Evolutionary conservation across 176 grass and related monocot species (phyloP).

Genomic region (Avena insularis): DNA sequence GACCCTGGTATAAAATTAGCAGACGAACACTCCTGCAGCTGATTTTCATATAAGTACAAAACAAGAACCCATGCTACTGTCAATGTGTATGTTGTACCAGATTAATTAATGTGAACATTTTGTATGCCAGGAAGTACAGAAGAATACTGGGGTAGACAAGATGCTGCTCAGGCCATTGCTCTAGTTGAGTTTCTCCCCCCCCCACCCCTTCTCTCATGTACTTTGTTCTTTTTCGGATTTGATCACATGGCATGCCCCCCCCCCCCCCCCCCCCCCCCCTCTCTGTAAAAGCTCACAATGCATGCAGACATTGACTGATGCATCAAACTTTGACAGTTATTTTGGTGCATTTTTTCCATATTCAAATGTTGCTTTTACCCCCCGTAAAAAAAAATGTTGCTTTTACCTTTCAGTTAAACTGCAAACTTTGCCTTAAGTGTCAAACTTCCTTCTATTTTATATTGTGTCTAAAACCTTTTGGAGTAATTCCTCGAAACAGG

Average conservation of each 20-base stretch:
- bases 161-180: conserved; percentile 91
- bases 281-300: background rate
- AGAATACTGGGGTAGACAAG: conserved; percentile 89
- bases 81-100: background rate
- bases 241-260: background rate
- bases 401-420: conserved; percentile 11
- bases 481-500: background rate
- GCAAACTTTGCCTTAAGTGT: background rate
- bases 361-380: background rate
- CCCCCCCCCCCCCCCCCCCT: background rate
- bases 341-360: background rate
- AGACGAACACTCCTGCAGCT: background rate
- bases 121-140: conserved; percentile 77
- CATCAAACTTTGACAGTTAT: background rate
- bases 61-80: background rate
- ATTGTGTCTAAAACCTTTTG: background rate
- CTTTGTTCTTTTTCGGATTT: conserved; percentile 1
- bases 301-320: conserved; percentile 1
- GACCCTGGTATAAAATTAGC: background rate
- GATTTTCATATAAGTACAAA: conserved; percentile 27
- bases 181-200: conserved; percentile 46
- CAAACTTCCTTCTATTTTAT: background rate
- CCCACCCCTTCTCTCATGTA: background rate
- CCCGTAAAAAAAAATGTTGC: background rate
- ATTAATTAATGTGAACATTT: conserved; percentile 20